Base-by-base conservation (phyloP, 768 basidiomycete genomes). In the Leccinum incarnatum region DNA sequence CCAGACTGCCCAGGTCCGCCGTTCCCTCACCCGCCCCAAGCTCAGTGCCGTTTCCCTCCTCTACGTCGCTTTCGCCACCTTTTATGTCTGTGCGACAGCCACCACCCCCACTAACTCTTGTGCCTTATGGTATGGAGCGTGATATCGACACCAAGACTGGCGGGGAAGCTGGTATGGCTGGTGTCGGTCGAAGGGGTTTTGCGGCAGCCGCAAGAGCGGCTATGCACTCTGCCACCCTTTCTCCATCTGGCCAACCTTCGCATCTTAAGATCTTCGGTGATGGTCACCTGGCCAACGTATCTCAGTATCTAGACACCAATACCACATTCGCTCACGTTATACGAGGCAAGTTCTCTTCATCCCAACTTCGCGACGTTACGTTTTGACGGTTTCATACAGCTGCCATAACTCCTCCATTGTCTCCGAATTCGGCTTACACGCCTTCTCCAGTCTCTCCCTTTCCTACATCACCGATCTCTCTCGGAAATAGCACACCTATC, bases 91-190 rank as follows among this genome's bases (percentile, higher is more conserved):
- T 19, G n/a, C 72, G 68, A 45, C 67, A 65, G 30, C 62, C 60
- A 9, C 60, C 59, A 2, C 58, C 66, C n/a, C 59, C 66, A 1
- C 48, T 66, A 1, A 58, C 69, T 48, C 59, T 64, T 8, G 25
- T 50, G 11, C 3, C 58, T 21, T 65, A 19, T 25, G 36, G 29
- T 10, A 30, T 40, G 46, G 55, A 67, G 30, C 71, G 68, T 7
- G 79, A 82, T 34, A 78, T 86, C 9, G 83, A 89, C 67, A 91
- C 89, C n/a, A 84, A 87, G 69, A 79, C 68, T 3, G 89, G 90
- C 4, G 90, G 90, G 7, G 84, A 79, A 54, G 90, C 89, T 9
- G 89, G 90, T 1, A 95, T 95, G 93, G 93, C 93, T 1, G 93
- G 93, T 9, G 92, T 95, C 7, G 93, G 93, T 8, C 77, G 93